Conservation (phyloP, 768 basidiomycete species). For the Tylopilus rubrobrunneus region DNA sequence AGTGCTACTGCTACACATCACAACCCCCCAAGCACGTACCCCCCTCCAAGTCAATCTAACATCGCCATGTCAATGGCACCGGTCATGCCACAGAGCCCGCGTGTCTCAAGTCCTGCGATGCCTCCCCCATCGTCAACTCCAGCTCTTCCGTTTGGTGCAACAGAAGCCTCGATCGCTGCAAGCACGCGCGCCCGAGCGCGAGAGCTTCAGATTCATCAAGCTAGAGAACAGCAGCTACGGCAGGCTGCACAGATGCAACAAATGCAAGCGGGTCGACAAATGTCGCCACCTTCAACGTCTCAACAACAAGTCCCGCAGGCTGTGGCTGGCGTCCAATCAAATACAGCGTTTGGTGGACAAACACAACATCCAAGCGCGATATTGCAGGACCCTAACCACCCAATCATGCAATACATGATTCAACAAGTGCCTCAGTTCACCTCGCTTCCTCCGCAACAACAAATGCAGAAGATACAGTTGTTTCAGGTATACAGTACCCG, state of each 20-base stretch:
- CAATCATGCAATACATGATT: slow-evolving; percentile 54
- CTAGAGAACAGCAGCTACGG: slow-evolving; percentile 32
- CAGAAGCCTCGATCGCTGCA: slow-evolving; percentile 35
- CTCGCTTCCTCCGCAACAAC: slow-evolving; percentile 45
- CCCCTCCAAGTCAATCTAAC: slow-evolving; percentile 16
- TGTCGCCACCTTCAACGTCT: slow-evolving; percentile 38
- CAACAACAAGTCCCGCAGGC: slow-evolving; percentile 21
- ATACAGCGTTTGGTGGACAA: slow-evolving; percentile 25
- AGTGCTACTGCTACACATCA: slow-evolving; percentile 12
- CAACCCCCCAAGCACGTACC: slow-evolving; percentile 21
- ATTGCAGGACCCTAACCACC: slow-evolving; percentile 54
- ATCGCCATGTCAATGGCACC: slow-evolving; percentile 13
- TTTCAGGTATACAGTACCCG: slow-evolving; percentile 41
- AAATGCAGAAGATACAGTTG: slow-evolving; percentile 56
- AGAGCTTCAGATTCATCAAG: slow-evolving; percentile 35
- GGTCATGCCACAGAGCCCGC: slow-evolving; percentile 30
- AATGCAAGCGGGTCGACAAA: slow-evolving; percentile 35
- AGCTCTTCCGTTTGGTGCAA: slow-evolving; percentile 29
- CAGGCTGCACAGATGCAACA: slow-evolving; percentile 34
- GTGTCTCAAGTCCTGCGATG: slow-evolving; percentile 31
- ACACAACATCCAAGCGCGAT: slow-evolving; percentile 44
- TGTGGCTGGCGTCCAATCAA: slow-evolving; percentile 17
- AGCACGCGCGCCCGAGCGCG: slow-evolving; percentile 31
- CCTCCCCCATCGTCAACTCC: slow-evolving; percentile 26
- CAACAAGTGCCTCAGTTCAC: slow-evolving; percentile 52